Conservation (phyloP, 192 early-diverging fungal species). For the Oehlia diaphana region DNA sequence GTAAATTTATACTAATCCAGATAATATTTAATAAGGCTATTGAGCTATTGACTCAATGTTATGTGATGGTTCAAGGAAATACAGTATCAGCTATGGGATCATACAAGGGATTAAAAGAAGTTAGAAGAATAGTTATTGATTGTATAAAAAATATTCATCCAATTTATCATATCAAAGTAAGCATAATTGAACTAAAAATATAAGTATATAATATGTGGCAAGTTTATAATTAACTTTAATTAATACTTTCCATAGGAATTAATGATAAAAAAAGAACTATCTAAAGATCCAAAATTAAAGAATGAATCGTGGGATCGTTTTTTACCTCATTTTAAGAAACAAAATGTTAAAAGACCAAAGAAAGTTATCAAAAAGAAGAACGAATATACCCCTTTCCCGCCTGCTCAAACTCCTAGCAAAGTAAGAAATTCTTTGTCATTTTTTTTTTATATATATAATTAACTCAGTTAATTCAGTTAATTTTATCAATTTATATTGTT, state of each 20-base stretch:
- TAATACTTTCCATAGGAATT: constrained; percentile 65
- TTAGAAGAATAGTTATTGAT: constrained; percentile 89
- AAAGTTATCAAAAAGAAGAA: constrained; percentile 63
- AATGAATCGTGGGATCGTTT: constrained; percentile 97
- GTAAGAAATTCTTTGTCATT: neutral
- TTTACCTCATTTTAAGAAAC: constrained; percentile 94
- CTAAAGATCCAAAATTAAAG: constrained; percentile 93
- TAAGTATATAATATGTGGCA: too few relatives aligned
- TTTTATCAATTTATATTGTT: neutral
- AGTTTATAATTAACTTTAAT: neutral
- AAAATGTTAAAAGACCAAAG: constrained; percentile 66
- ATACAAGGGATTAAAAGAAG: constrained; percentile 83
- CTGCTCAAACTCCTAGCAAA: constrained; percentile 79
- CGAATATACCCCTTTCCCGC: constrained; percentile 89
- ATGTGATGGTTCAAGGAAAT: constrained; percentile 98
- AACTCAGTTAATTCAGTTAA: neutral
- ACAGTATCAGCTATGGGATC: constrained; percentile 95
- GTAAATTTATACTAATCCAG: constrained; percentile 1
- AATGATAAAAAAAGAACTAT: constrained; percentile 98
- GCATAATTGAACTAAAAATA: too few relatives aligned
- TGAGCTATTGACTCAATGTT: constrained; percentile 92
- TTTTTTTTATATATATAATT: neutral
- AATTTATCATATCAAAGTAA: constrained; percentile 96
- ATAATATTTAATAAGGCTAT: constrained; percentile 63
- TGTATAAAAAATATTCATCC: constrained; percentile 99